Percentiles rank a stretch among this genome's conserved stretches.
phyloP scores from a whole-genome alignment of 306 rosid species.

The Vigna angularis region DNA sequence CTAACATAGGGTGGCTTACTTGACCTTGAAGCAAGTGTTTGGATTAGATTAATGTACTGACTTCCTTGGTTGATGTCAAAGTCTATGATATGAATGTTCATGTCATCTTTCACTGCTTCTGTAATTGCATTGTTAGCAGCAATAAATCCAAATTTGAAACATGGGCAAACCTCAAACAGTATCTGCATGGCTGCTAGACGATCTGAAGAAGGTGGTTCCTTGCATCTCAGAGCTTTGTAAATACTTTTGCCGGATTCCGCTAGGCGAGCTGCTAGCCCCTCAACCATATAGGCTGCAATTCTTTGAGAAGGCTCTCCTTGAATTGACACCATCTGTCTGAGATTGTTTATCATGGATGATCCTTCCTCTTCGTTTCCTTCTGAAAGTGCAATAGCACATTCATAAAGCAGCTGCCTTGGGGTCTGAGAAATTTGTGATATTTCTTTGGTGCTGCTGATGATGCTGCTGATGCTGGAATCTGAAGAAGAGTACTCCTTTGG shows the following conservation, averaged over 20 bases:
- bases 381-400: slow-evolving; percentile 80
- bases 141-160: slow-evolving; percentile 90
- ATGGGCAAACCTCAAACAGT: slow-evolving; percentile 94
- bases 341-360: slow-evolving; percentile 68
- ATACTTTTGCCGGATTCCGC: slow-evolving; percentile 78
- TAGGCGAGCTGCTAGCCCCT: slow-evolving; percentile 94
- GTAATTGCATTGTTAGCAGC: slow-evolving; percentile 89
- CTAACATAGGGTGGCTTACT: slow-evolving; percentile 71
- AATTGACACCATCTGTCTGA: slow-evolving; percentile 81
- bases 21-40: slow-evolving; percentile 66
- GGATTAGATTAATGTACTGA: slow-evolving; percentile 83
- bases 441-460: slow-evolving; percentile 67
- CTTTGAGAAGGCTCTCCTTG: slow-evolving; percentile 97
- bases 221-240: slow-evolving; percentile 86
- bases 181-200: slow-evolving; percentile 98
- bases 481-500: slow-evolving; percentile 79
- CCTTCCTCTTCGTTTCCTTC: slow-evolving; percentile 72
- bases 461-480: slow-evolving; percentile 75
- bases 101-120: slow-evolving; percentile 78
- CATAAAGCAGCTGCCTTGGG: slow-evolving; percentile 72
- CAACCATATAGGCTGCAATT: slow-evolving; percentile 98
- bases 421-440: slow-evolving; percentile 51
- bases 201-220: slow-evolving; percentile 92
- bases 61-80: slow-evolving; percentile 95
- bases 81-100: slow-evolving; percentile 77